Percentiles rank a stretch among this genome's conserved stretches.
Evolutionary conservation across 768 basidiomycete genomes (phyloP).

Genomic region (Mycena galericulata): DNA sequence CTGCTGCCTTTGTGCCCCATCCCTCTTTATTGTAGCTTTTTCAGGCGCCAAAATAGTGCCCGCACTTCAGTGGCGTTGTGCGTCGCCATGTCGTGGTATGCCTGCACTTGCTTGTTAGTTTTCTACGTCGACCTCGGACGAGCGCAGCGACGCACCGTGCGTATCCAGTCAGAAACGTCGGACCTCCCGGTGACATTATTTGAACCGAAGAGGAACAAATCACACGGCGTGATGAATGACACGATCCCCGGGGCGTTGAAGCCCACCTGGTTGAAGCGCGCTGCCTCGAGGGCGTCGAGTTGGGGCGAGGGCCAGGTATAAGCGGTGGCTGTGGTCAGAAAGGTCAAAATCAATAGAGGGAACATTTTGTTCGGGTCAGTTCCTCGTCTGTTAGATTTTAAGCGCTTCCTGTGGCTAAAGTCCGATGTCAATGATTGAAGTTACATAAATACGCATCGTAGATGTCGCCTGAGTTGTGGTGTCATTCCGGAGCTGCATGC

Average conservation of each 20-base stretch:
- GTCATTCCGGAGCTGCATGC: too few relatives aligned
- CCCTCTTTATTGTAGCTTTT: too few relatives aligned
- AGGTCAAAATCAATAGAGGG: too few relatives aligned
- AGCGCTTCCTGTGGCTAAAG: too few relatives aligned
- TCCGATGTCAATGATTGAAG: too few relatives aligned
- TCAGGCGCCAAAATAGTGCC: too few relatives aligned
- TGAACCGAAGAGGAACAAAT: background rate
- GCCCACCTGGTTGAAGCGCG: constrained; percentile 6
- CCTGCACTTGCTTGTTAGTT: constrained; percentile 14
- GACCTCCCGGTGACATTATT: background rate
- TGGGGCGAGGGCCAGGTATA: constrained; percentile 16
- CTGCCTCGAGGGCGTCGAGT: constrained; percentile 12
- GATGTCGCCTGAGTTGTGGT: too few relatives aligned
- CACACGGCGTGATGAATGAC: constrained; percentile 4
- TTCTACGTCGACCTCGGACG: too few relatives aligned
- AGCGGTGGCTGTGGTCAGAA: background rate
- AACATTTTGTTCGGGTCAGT: too few relatives aligned
- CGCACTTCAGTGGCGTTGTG: constrained; percentile 36
- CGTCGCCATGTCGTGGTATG: constrained; percentile 44
- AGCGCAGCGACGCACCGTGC: constrained; percentile 6
- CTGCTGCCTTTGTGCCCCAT: too few relatives aligned
- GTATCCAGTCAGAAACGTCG: constrained; percentile 23
- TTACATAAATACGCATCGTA: too few relatives aligned
- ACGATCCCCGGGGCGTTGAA: background rate
- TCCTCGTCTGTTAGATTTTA: too few relatives aligned